Conservation (phyloP, 257 asterid genomes). For the Penstemon barbatus region DNA sequence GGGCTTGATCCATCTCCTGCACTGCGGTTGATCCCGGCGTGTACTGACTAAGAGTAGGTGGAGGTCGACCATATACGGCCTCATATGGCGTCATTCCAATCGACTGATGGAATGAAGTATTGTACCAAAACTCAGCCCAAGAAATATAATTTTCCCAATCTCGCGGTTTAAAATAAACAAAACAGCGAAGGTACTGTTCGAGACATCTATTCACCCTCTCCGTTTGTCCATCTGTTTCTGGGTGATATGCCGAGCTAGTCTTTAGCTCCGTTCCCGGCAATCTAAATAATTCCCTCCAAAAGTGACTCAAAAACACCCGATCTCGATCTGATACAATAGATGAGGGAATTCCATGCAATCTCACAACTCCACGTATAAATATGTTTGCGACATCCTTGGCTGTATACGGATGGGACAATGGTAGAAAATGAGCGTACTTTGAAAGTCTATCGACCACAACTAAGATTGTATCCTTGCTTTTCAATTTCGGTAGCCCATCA, state of each 20-base stretch:
- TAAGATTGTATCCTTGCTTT: neutral
- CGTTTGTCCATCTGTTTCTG: neutral
- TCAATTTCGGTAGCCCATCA: neutral
- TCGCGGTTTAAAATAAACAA: neutral
- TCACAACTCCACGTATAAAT: neutral
- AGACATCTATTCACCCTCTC: neutral
- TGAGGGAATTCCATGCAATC: neutral
- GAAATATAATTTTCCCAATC: neutral
- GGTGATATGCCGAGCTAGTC: too few relatives aligned
- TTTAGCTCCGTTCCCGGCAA: too few relatives aligned
- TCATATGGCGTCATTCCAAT: neutral
- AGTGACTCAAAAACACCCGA: too few relatives aligned
- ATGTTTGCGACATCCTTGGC: neutral
- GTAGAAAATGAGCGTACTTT: neutral
- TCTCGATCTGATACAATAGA: too few relatives aligned
- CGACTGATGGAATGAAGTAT: neutral
- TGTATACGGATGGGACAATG: neutral
- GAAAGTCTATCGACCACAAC: neutral
- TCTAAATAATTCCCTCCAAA: too few relatives aligned
- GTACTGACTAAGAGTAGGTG: neutral
- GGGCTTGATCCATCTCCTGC: neutral
- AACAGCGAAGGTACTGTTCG: neutral
- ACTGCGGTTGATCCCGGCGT: neutral
- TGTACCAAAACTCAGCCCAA: conserved; percentile 21
- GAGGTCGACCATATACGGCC: conserved; percentile 4